Evolutionary conservation across 495 filamentous ascomycete species (phyloP).

Genomic region (Staphylotrichum longicolle): DNA sequence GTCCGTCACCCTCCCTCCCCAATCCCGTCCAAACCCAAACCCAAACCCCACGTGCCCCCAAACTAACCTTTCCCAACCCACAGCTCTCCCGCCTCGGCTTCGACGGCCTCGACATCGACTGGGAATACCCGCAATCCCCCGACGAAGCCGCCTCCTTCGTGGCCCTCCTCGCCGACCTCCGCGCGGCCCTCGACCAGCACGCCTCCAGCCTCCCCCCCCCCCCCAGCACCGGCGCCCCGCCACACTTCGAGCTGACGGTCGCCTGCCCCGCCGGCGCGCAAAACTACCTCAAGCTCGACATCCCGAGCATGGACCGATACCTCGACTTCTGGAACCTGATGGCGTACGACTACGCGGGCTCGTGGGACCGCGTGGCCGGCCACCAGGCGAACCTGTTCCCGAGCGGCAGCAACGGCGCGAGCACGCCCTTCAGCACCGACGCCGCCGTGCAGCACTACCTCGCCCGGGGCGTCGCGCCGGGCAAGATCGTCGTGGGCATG

Average conservation of each 20-base stretch:
- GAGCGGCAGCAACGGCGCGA: constrained; percentile 50
- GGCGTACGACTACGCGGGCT: constrained; percentile 78
- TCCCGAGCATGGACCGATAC: constrained; percentile 70
- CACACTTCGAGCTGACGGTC: constrained; percentile 79
- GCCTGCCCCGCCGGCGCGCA: constrained; percentile 64
- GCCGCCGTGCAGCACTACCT: constrained; percentile 68
- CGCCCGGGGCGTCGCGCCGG: constrained; percentile 54
- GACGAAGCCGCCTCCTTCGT: constrained; percentile 74
- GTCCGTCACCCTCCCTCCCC: constrained; percentile 15
- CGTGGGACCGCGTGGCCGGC: constrained; percentile 70
- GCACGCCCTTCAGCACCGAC: constrained; percentile 76
- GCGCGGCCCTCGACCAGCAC: constrained; percentile 60
- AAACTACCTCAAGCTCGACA: constrained; percentile 73
- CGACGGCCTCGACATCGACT: constrained; percentile 62
- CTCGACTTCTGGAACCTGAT: constrained; percentile 96
- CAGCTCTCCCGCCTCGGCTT: constrained; percentile 60
- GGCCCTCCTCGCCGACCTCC: constrained; percentile 63
- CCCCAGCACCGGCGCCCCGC: constrained; percentile 21
- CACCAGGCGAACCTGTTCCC: constrained; percentile 80
- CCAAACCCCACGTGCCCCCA: neutral
- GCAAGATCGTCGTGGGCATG: constrained; percentile 86
- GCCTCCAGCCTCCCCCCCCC: constrained; percentile 42
- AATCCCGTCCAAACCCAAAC: neutral
- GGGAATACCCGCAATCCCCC: constrained; percentile 56
- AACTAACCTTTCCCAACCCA: neutral